Percentiles rank a stretch among this genome's conserved stretches.
Conservation (phyloP, 805 yeast species). For the Sporopachydermia lactativora region DNA sequence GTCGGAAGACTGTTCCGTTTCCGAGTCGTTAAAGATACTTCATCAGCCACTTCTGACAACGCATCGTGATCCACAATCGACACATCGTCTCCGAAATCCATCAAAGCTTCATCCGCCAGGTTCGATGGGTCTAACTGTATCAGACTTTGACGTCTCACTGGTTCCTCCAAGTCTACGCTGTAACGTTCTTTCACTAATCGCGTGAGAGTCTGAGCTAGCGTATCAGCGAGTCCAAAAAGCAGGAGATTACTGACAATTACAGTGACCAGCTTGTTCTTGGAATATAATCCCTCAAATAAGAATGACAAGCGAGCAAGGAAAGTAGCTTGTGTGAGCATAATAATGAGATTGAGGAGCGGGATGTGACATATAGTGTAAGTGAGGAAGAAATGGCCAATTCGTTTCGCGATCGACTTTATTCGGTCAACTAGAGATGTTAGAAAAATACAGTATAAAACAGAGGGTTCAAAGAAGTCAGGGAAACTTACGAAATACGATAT, state of each 20-base stretch:
- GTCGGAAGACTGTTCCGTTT: conserved; percentile 16
- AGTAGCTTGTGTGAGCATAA: background rate
- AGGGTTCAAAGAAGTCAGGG: too few species aligned
- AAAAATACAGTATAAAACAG: too few species aligned
- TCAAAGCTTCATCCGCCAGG: conserved; percentile 19
- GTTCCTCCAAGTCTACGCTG: conserved; percentile 8
- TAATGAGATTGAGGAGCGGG: background rate
- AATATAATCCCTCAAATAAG: conserved; percentile 28
- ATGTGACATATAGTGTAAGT: background rate
- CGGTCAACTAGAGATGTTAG: background rate
- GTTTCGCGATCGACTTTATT: background rate
- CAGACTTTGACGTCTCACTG: conserved; percentile 12
- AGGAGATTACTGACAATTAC: conserved; percentile 70
- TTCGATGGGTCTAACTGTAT: conserved; percentile 18
- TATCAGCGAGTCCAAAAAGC: conserved; percentile 81
- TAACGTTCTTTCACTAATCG: conserved; percentile 16
- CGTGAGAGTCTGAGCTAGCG: conserved; percentile 66
- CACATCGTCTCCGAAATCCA: conserved; percentile 19
- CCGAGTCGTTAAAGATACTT: conserved; percentile 18
- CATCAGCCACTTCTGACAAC: conserved; percentile 4
- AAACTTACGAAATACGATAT: too few species aligned
- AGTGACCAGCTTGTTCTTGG: conserved; percentile 54
- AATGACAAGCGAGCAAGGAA: conserved; percentile 19
- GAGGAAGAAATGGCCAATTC: conserved; percentile 1
- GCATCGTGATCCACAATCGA: conserved; percentile 4